Evolutionary conservation across 352 stramenopile genomes (phyloP).

Genomic region (Phytophthora constricta): DNA sequence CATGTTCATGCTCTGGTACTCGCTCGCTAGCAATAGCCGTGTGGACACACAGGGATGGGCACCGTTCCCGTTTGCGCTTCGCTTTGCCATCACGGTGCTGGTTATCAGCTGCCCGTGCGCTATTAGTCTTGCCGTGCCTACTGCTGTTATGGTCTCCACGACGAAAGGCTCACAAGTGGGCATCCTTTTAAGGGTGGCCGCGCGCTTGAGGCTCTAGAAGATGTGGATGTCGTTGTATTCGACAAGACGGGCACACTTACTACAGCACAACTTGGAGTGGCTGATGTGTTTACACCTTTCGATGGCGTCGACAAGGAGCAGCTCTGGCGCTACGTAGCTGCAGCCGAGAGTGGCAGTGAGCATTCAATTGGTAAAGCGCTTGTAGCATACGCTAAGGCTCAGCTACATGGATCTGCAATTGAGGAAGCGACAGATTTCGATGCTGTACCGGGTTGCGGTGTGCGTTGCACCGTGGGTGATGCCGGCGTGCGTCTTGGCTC

Average conservation of each 20-base stretch:
- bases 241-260: slow-evolving; percentile 87
- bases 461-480: slow-evolving; percentile 48
- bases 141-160: slow-evolving; percentile 80
- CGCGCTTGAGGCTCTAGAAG: slow-evolving; percentile 70
- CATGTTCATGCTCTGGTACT: slow-evolving; percentile 83
- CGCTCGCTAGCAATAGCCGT: slow-evolving; percentile 44
- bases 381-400: slow-evolving; percentile 45
- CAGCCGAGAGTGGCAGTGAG: slow-evolving; percentile 66
- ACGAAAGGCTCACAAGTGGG: slow-evolving; percentile 81
- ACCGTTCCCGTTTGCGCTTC: slow-evolving; percentile 73
- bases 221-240: slow-evolving; percentile 79
- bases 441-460: slow-evolving; percentile 65
- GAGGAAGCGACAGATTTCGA: slow-evolving; percentile 45
- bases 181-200: slow-evolving; percentile 79
- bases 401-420: slow-evolving; percentile 23
- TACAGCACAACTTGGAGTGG: slow-evolving; percentile 55
- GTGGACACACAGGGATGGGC: slow-evolving; percentile 61
- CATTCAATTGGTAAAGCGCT: slow-evolving; percentile 73
- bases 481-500: slow-evolving; percentile 57
- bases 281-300: slow-evolving; percentile 23
- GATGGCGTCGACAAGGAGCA: slow-evolving; percentile 15
- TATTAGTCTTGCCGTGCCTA: slow-evolving; percentile 78
- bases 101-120: slow-evolving; percentile 83
- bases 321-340: slow-evolving; percentile 55
- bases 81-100: slow-evolving; percentile 82